Evolutionary conservation across 1,139 yeast species (phyloP), one percentile per base, ranked within the genome.

Genomic region (Dujonia santamariae): DNA sequence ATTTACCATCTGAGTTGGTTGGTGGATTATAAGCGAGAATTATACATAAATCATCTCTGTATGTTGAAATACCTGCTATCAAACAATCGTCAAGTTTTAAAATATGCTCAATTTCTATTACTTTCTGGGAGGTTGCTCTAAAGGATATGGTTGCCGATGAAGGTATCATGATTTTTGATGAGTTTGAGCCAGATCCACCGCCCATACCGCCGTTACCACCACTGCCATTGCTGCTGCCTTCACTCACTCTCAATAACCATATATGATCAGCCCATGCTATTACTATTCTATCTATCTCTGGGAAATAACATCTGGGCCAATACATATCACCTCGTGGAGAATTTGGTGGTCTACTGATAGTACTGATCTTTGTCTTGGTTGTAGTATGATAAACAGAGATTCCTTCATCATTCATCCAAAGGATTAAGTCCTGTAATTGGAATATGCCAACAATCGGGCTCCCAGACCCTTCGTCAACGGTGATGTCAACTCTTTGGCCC

Each of bases 381-480:
- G 70, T 46, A 2, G 73, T 59, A 45, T 80, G 81, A 40, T 67
- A 76, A 12, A 80, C 64, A 0, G 79, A 70, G 15, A 90, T 79
- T 0, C 97, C 97, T 12, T 65, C 63, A 44, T 87, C 96, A 50
- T 85, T 85, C 73, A 90, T 79, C 95, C 97, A 90, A 3, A 90
- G 52, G 1, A 88, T 50, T 13, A 86, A 57, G 41, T 82, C 85
- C 32, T 79, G 85, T 4, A 80, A 51, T 1, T 68, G 55, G 37
- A 72, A 73, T 2, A 88, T 66, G 7, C 82, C 76, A 2, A 87
- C 82, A 9, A 92, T 77, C 0, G 96, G 84, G 0, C 94, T 92
- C 13, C 26, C 32, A 28, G 75, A 67, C 7, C 75, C 76, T 35
- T 75, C 72, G 24, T 80, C 81, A 9, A 92, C 41, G 0, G 73